Conservation (phyloP, 345 rosid genomes). For the Salix purpurea region DNA sequence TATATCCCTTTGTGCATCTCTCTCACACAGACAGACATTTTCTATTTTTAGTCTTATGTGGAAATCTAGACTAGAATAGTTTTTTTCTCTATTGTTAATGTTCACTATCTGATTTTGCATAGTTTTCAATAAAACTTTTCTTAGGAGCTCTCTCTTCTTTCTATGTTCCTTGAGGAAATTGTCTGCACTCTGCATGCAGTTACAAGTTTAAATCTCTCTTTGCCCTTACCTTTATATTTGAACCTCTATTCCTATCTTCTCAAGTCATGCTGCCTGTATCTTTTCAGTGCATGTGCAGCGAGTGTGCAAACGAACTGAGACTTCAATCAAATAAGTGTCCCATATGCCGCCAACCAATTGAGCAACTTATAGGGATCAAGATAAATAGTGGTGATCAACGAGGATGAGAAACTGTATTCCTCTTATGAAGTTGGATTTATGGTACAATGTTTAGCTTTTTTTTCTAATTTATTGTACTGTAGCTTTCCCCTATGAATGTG, state of each 20-base stretch:
- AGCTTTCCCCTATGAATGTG: neutral
- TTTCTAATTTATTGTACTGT: neutral
- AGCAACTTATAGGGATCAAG: slow-evolving; percentile 76
- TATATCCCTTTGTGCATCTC: neutral
- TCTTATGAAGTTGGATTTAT: slow-evolving; percentile 22
- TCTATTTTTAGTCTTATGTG: neutral
- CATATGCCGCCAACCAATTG: slow-evolving; percentile 79
- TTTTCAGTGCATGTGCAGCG: slow-evolving; percentile 75
- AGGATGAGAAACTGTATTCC: slow-evolving; percentile 34
- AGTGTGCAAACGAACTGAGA: slow-evolving; percentile 74
- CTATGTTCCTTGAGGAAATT: neutral
- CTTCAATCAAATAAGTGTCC: slow-evolving; percentile 85
- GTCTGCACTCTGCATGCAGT: neutral
- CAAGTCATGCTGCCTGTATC: slow-evolving; percentile 9
- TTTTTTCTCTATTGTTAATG: neutral
- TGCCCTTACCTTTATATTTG: neutral
- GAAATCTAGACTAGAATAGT: neutral
- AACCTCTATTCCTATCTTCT: neutral
- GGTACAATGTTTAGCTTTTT: slow-evolving; percentile 20
- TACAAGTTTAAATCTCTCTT: neutral
- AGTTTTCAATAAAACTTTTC: neutral
- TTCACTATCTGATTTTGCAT: neutral
- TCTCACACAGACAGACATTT: neutral
- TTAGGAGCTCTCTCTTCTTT: too few relatives aligned
- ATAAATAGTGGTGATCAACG: slow-evolving; percentile 40